A percentile compares a stretch with the other conserved stretches of the same genome.
phyloP scores from a whole-genome alignment of 148 eudicot genomes.

The Chenopodium berlandieri region DNA sequence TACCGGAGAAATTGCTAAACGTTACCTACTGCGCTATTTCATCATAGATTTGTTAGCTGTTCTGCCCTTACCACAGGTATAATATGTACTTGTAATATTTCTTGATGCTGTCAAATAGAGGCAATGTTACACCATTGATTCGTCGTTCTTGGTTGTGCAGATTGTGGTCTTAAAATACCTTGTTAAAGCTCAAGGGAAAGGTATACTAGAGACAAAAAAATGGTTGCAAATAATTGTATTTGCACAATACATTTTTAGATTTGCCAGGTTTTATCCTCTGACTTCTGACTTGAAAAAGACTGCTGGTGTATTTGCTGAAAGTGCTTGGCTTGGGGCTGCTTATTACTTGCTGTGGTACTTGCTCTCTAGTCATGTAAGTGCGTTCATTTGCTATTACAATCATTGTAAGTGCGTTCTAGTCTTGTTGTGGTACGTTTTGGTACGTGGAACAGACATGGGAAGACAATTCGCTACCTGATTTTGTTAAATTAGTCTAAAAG shows the following conservation, averaged over 20 bases:
- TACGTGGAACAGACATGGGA: no score
- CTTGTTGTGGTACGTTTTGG: no score
- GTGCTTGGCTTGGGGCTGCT: slow-evolving; percentile 99
- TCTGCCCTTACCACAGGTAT: slow-evolving; percentile 95
- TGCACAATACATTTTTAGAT: slow-evolving; percentile 79
- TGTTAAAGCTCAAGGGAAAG: slow-evolving; percentile 64
- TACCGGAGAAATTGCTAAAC: slow-evolving; percentile 76
- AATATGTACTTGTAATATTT: background rate
- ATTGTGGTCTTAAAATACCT: slow-evolving; percentile 85
- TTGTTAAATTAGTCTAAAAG: no score
- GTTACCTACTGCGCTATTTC: slow-evolving; percentile 70
- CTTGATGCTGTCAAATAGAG: background rate
- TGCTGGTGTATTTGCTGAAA: slow-evolving; percentile 92
- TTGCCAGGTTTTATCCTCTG: slow-evolving; percentile 66
- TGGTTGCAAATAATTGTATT: slow-evolving; percentile 66
- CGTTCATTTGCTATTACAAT: background rate
- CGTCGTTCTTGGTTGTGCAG: slow-evolving; percentile 40
- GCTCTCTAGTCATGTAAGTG: slow-evolving; percentile 97
- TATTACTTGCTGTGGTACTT: slow-evolving; percentile 86
- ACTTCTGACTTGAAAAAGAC: slow-evolving; percentile 92
- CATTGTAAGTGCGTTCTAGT: background rate
- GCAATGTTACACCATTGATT: background rate
- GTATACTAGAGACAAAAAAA: slow-evolving; percentile 70
- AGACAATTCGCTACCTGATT: no score
- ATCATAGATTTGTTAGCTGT: slow-evolving; percentile 80